Percentiles rank a stretch among this genome's conserved stretches.
These are phyloP conservation scores for Pelargonium australe DNA, from an alignment of 441 rosid genomes.

Conservation along the genomic window DNA sequence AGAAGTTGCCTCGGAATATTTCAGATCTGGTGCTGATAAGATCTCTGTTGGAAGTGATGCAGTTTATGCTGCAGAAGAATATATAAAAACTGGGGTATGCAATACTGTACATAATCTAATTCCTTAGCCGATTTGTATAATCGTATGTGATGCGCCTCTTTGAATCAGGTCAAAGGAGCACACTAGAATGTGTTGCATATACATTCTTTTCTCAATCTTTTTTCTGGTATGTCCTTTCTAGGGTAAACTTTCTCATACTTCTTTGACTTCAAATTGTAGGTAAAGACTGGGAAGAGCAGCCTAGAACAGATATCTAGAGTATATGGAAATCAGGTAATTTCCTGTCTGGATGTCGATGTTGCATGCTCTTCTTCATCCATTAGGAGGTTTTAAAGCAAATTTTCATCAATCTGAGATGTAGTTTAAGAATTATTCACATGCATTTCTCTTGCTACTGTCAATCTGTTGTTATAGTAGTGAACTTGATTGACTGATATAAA, in stretches of 20 bases:
- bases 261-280: conserved; percentile 36
- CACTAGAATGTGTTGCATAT: neutral
- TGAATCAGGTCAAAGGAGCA: no score
- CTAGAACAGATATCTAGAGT: conserved; percentile 90
- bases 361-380: neutral
- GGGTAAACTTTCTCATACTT: conserved; percentile 17
- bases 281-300: conserved; percentile 81
- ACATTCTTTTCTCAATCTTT: neutral
- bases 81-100: conserved; percentile 69
- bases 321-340: conserved; percentile 86
- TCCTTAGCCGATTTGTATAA: conserved; percentile 10
- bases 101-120: conserved; percentile 14
- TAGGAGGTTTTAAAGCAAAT: neutral
- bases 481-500: no score
- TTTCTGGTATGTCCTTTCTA: neutral
- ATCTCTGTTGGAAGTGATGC: conserved; percentile 97
- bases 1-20: conserved; percentile 97
- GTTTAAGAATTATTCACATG: neutral
- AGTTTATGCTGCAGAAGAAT: conserved; percentile 86
- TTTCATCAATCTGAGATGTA: neutral
- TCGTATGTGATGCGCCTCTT: conserved; percentile 7
- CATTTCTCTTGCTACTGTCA: neutral
- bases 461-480: neutral
- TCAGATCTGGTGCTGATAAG: conserved; percentile 96
- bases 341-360: conserved; percentile 14